Conservation (phyloP, 331 rosid genomes). For the Stylosanthes scabra region DNA sequence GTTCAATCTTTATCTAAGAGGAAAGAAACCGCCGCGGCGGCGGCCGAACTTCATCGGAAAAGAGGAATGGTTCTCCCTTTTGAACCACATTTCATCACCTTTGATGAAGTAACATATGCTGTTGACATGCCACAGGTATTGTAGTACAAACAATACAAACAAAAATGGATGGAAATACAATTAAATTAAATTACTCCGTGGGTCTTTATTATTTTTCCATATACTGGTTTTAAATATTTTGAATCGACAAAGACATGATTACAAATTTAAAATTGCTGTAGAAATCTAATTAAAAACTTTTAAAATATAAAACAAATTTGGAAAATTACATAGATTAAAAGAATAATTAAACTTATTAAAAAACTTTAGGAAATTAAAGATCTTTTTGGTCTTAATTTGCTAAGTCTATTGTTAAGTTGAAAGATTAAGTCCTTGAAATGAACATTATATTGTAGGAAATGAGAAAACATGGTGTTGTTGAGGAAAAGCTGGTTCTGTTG, state of each 20-base stretch:
- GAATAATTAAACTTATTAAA: too few relatives aligned
- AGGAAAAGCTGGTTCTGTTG: slow-evolving; percentile 50
- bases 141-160: not conserved
- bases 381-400: not conserved
- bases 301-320: too few relatives aligned
- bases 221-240: too few relatives aligned
- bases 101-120: slow-evolving; percentile 59
- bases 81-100: slow-evolving; percentile 59
- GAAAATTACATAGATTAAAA: too few relatives aligned
- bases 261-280: too few relatives aligned
- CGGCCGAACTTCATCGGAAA: not conserved
- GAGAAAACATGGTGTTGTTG: slow-evolving; percentile 49
- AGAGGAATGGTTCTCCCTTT: slow-evolving; percentile 65
- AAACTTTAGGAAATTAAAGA: not conserved
- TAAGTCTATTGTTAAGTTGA: not conserved
- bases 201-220: too few relatives aligned
- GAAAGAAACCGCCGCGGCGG: not conserved
- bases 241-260: too few relatives aligned
- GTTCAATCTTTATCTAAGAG: not conserved
- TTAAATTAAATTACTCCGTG: too few relatives aligned
- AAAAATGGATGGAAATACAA: not conserved
- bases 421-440: not conserved
- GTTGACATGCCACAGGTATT: slow-evolving; percentile 72
- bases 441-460: slow-evolving; percentile 48
- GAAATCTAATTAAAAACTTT: too few relatives aligned